Conservation (phyloP, 306 rosid genomes). For the Luffa aegyptiaca region DNA sequence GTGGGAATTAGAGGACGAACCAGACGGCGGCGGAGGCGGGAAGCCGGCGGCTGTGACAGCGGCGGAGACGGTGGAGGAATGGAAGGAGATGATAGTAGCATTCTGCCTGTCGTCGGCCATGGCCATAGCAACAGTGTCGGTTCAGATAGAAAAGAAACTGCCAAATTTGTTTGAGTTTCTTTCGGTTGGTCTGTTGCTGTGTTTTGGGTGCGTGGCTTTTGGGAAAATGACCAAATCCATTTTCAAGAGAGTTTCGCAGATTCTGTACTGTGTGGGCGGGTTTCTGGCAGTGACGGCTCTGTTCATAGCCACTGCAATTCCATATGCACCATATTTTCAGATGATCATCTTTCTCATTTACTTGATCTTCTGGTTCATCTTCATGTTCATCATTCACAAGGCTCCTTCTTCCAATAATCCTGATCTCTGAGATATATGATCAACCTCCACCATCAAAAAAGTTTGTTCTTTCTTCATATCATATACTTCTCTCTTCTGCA, state of each 20-base stretch:
- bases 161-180: not conserved
- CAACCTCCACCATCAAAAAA: not conserved
- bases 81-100: not conserved
- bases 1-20: not conserved
- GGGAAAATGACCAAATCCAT: not conserved
- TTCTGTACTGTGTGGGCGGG: not conserved
- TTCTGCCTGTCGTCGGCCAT: not conserved
- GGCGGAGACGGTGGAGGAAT: not conserved
- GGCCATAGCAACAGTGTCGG: not conserved
- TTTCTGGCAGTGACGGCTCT: not conserved
- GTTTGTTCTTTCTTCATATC: not conserved
- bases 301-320: not conserved
- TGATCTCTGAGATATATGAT: not conserved
- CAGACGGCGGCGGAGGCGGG: not conserved
- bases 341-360: not conserved
- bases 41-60: not conserved
- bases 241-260: not conserved
- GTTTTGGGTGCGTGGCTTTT: not conserved
- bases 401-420: not conserved
- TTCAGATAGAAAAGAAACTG: not conserved
- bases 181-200: not conserved
- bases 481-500: not conserved
- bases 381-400: not conserved
- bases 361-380: constrained; percentile 10
- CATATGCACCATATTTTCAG: not conserved